phyloP scores from a whole-genome alignment of 2,329 filamentous ascomycete genomes.

The Camptophora hylomeconis region DNA sequence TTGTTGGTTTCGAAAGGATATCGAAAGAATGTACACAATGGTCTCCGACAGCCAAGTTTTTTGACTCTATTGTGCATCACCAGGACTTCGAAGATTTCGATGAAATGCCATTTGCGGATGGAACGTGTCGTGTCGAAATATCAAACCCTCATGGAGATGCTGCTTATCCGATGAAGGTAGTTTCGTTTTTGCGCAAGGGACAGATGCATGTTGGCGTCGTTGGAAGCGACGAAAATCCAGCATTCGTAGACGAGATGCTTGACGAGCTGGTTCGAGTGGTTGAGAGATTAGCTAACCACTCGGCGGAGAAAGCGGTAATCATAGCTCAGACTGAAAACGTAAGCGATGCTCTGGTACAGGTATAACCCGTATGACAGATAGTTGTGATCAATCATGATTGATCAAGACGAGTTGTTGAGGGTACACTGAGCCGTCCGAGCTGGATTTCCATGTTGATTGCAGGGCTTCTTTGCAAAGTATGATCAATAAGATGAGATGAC shows the following conservation, averaged over 20 bases:
- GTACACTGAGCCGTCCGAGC: no score
- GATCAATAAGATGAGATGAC: no score
- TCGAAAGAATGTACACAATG: conserved; percentile 36
- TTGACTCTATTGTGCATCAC: conserved; percentile 42
- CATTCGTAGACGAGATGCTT: conserved; percentile 38
- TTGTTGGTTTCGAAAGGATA: conserved; percentile 43
- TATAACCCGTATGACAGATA: no score
- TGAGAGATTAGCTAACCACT: conserved; percentile 24
- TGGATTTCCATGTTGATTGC: no score
- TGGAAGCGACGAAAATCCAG: conserved; percentile 43
- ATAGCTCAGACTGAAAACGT: no score
- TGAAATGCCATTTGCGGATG: conserved; percentile 25
- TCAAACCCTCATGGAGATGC: conserved; percentile 46
- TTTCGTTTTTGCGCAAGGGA: conserved; percentile 44
- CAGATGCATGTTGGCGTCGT: conserved; percentile 45
- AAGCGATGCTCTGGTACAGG: no score
- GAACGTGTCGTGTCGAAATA: conserved; percentile 39
- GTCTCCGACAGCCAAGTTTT: conserved; percentile 28
- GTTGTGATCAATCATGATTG: no score
- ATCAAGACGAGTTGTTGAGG: no score
- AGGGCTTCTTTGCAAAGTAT: no score
- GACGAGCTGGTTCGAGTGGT: conserved; percentile 35
- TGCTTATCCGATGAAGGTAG: conserved; percentile 45
- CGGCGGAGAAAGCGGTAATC: no score
- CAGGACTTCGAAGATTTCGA: conserved; percentile 52